Evolutionary conservation across 1,139 yeast species (phyloP), one percentile per base, ranked within the genome.

Genomic region (Suhomyces kunorum): DNA sequence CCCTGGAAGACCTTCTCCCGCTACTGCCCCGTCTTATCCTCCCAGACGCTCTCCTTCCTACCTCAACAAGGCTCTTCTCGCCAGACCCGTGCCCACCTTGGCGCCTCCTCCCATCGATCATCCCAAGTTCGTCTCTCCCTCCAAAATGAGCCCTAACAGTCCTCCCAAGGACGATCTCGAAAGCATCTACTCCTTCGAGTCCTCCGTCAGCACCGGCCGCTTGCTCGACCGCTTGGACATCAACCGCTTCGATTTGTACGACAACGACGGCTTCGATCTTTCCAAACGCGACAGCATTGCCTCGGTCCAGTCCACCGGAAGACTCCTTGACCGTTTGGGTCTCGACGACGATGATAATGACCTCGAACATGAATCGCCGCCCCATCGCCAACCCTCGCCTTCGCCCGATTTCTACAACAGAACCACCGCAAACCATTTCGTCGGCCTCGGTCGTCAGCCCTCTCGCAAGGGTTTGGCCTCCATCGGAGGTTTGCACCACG

Each of bases 111-210:
- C 33, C 8, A 25, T 36, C 11, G 26, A 18, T 5, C 36, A 30
- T 14, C 35, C 38, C 12, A 14, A 29, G 6, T 37, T 24, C 20
- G 25, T 19, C 11, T 15, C 38, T 7, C 19, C 22, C 14, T 17
- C 38, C n/a, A 32, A 13, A 19, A 39, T 35, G 39, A 13, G 28
- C 25, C 13, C 30, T 9, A 11, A 9, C 6, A 17, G 18, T 2
- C n/a, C 20, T 11, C 28, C 34, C 8, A 23, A 11, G 15, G 42
- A 36, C 24, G 73, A 66, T 42, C 44, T 59, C 31, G 66, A 58
- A 25, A 66, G 72, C 42, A 51, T 72, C 14, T 71, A 69, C 49
- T 69, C 76, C 9, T 72, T 71, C 43, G 77, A 71, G 35, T 70
- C 76, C 3, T 74, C 71, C 6, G 62, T 72, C 40, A 71, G 77